A percentile compares a stretch with the other conserved stretches of the same genome.
Conservation (phyloP, 2,329 filamentous ascomycete species). For the Aspergillus ruber region DNA sequence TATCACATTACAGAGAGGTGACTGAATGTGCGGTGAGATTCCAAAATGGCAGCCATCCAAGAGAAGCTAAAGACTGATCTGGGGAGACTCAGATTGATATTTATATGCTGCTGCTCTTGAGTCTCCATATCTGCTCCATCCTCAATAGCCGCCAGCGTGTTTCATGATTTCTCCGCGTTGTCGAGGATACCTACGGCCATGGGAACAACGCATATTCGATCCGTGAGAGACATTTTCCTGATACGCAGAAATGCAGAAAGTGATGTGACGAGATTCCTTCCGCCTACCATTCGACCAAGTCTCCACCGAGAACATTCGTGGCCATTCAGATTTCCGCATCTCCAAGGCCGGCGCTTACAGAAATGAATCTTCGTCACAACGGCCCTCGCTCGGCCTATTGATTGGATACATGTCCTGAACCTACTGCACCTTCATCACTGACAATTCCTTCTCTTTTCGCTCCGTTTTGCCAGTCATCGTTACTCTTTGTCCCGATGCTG, state of each 20-base stretch:
- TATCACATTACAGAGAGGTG: neutral
- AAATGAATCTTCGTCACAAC: neutral
- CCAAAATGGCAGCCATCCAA: neutral
- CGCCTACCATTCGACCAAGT: neutral
- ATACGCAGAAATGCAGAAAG: too few species aligned
- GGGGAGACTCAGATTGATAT: too few species aligned
- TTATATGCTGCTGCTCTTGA: too few species aligned
- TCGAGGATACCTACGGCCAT: too few species aligned
- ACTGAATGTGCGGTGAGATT: neutral
- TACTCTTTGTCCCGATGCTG: conserved; percentile 2
- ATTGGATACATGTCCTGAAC: neutral
- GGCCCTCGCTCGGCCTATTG: neutral
- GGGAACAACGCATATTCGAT: too few species aligned
- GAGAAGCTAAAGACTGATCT: too few species aligned
- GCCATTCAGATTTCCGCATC: neutral
- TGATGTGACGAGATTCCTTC: too few species aligned
- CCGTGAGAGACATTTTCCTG: too few species aligned
- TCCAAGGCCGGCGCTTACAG: neutral
- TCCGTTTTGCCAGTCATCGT: conserved; percentile 4
- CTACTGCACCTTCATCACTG: neutral
- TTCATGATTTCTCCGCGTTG: too few species aligned
- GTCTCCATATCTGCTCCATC: too few species aligned
- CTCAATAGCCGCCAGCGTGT: too few species aligned
- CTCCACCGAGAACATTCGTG: neutral
- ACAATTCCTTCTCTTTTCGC: conserved; percentile 2